phyloP scores from a whole-genome alignment of 352 stramenopile species.

The Pythium pectinolyticum region DNA sequence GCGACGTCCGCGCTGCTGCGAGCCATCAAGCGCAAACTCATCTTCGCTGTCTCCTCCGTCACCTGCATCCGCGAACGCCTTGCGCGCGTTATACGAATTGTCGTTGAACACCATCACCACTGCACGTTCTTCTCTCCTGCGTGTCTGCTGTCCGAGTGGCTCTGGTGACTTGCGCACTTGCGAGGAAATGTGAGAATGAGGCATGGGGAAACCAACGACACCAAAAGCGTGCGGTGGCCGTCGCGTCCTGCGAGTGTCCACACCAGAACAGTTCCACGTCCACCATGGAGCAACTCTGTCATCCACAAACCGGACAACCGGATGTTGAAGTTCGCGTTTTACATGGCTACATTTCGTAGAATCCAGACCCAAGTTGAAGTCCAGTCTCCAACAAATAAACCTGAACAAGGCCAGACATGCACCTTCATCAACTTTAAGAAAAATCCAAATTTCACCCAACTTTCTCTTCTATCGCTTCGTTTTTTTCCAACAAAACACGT shows the following conservation, averaged over 20 bases:
- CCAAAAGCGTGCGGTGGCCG: no score
- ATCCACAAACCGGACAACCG: constrained; percentile 1
- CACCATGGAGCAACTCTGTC: no score
- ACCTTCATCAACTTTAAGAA: background rate
- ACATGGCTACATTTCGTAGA: constrained; percentile 3
- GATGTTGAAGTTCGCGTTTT: constrained; percentile 4
- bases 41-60: background rate
- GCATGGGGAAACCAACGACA: no score
- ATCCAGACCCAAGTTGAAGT: background rate
- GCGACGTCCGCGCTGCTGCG: constrained; percentile 18
- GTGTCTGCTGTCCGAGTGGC: background rate
- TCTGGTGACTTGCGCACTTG: background rate
- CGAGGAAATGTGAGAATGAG: background rate
- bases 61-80: background rate
- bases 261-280: no score
- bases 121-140: background rate
- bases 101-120: background rate
- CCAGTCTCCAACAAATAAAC: no score
- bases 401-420: no score
- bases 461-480: background rate
- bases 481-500: background rate
- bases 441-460: background rate
- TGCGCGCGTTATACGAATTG: background rate
- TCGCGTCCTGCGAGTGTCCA: no score
- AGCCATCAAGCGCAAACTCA: background rate